A percentile compares a stretch with the other conserved stretches of the same genome.
phyloP scores from a whole-genome alignment of 257 asterid genomes.

The Fraxinus anomala region DNA sequence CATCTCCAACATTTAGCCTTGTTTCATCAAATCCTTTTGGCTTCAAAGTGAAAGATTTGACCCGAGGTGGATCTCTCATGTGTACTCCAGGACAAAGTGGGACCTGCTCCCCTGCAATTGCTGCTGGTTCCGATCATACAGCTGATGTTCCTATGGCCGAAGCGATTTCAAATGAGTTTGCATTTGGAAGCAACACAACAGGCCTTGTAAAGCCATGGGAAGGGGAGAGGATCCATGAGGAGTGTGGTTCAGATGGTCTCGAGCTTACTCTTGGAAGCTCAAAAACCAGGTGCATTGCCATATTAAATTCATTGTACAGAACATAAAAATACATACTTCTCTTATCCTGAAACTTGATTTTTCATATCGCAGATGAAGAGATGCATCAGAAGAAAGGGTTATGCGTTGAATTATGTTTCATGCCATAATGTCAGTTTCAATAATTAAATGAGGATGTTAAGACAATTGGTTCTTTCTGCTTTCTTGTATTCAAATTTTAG shows the following conservation, averaged over 20 bases:
- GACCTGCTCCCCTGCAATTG: conserved; percentile 72
- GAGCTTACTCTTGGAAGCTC: conserved; percentile 64
- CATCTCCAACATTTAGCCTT: conserved; percentile 79
- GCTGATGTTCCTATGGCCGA: conserved; percentile 68
- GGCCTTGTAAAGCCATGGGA: conserved; percentile 62
- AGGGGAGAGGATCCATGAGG: conserved; percentile 63
- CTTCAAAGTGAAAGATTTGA: conserved; percentile 39
- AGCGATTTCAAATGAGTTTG: conserved; percentile 48
- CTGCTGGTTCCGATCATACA: conserved; percentile 40
- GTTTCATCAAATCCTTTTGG: conserved; percentile 73
- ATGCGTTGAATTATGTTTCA: background rate
- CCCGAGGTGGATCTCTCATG: conserved; percentile 52
- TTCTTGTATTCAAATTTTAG: background rate
- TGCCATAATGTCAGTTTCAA: background rate
- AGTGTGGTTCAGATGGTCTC: conserved; percentile 50
- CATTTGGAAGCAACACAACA: conserved; percentile 41
- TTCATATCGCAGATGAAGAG: conserved; percentile 19
- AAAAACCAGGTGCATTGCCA: conserved; percentile 39
- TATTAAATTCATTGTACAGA: background rate
- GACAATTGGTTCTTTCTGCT: background rate
- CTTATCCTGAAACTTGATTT: background rate
- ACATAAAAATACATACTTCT: background rate
- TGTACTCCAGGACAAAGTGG: conserved; percentile 68
- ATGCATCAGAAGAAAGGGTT: background rate
- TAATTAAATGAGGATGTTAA: background rate